Base-by-base conservation (phyloP, 2,329 filamentous ascomycete genomes). In the Colletotrichum paranaense region DNA sequence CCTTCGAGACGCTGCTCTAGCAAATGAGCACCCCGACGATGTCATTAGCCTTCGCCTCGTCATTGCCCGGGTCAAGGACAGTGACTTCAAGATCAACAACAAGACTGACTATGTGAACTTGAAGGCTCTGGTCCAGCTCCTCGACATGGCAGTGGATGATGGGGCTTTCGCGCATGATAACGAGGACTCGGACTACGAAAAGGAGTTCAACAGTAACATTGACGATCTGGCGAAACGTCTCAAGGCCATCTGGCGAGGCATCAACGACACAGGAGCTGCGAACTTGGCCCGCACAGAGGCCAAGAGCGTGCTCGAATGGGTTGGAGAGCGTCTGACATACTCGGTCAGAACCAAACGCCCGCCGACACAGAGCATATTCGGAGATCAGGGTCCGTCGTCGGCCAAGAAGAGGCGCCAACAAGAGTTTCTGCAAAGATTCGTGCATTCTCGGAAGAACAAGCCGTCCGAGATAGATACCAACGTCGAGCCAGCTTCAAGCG, bases 61-160 rank as follows among this genome's bases (percentile, higher is more conserved):
- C 38, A 84, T 85, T 66, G 75, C 84, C n/a, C 85, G 86, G 14
- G 83, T 92, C 11, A 78, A 82, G 14, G 78, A 81, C 5, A 81
- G 85, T 1, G 84, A 87, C 28, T 93, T 93, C 77, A 79, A 81
- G 26, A 83, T 92, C 75, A 85, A 81, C 4, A 84, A 84, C 19
- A 77, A 85, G 35, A 93, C 92, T 0, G 85, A 98, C 81, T 98
- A 94, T 81, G 84, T 86, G 19, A 87, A 92, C 67, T 88, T 98
- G 1, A 86, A 88, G 42, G 91, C 93, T 2, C 86, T 91, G 19
- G 85, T 94, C 4, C 83, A 88, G 3, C 88, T 97, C 24, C 88
- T 98, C 5, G 92, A 97, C 78, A 89, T 94, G 52, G 92, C 91
- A 19, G 86, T 98, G 64, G 94, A 94, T 73, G 90, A 92, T 71